A percentile compares a stretch with the other conserved stretches of the same genome.
Conservation (phyloP, 2,329 filamentous ascomycete species). For the Sporothrix schenckii region DNA sequence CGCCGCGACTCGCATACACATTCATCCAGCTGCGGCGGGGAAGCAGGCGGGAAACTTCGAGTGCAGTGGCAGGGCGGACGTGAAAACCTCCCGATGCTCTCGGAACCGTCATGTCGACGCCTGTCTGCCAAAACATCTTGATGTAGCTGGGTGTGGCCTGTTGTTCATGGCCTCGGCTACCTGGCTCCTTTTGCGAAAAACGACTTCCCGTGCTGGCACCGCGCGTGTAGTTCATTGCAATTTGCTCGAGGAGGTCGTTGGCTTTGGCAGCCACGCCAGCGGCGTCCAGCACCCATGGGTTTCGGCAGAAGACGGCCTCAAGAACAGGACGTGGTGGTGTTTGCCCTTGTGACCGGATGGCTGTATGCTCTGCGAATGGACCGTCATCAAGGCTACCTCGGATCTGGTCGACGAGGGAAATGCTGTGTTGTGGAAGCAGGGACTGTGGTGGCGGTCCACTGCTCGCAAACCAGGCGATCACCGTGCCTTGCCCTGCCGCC, state of each 20-base stretch:
- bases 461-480: slow-evolving; percentile 33
- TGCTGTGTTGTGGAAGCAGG: slow-evolving; percentile 34
- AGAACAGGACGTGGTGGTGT: neutral
- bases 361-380: neutral
- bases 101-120: too few species aligned
- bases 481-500: neutral
- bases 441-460: slow-evolving; percentile 34
- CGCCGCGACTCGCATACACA: slow-evolving; percentile 20
- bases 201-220: neutral
- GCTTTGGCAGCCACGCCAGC: slow-evolving; percentile 25
- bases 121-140: neutral
- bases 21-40: slow-evolving; percentile 25
- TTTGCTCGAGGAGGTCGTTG: slow-evolving; percentile 16
- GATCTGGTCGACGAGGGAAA: slow-evolving; percentile 29
- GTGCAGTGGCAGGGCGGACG: slow-evolving; percentile 22
- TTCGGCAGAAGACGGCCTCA: slow-evolving; percentile 35
- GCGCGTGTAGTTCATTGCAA: slow-evolving; percentile 7
- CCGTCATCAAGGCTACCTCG: neutral
- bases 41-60: slow-evolving; percentile 25
- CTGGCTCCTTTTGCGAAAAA: neutral
- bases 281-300: slow-evolving; percentile 23
- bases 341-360: neutral
- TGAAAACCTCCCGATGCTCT: neutral
- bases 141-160: neutral
- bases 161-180: neutral